A percentile compares a stretch with the other conserved stretches of the same genome.
These are phyloP conservation scores for Talaromyces sp. DNA, from an alignment of 2,329 filamentous ascomycete species.

Conservation along the genomic window DNA sequence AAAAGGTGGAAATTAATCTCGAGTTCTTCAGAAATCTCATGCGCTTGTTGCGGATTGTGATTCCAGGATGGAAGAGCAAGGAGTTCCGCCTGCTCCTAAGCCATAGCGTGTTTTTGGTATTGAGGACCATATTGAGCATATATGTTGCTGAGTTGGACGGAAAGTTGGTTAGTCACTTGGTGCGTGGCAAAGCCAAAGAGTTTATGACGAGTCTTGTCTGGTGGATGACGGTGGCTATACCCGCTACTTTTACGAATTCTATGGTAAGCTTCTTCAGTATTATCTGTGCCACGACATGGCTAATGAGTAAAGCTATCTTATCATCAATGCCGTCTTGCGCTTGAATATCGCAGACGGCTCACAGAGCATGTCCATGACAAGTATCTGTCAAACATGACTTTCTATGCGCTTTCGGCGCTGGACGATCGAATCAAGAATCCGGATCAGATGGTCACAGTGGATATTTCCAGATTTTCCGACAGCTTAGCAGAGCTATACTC, in stretches of 20 bases:
- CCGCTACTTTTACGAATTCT: conserved; percentile 96
- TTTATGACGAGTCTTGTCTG: conserved; percentile 85
- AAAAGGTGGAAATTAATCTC: conserved; percentile 87
- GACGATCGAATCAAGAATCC: conserved; percentile 98
- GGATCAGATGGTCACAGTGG: conserved; percentile 93
- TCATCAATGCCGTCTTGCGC: conserved; percentile 89
- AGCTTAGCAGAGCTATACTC: conserved; percentile 93
- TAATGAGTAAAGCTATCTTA: conserved; percentile 70
- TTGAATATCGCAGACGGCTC: conserved; percentile 87
- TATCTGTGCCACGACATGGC: not conserved
- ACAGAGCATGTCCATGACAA: conserved; percentile 95
- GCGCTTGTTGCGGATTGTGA: conserved; percentile 76
- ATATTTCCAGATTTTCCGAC: conserved; percentile 94
- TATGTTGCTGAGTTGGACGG: conserved; percentile 97
- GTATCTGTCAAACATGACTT: conserved; percentile 96
- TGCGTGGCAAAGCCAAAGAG: conserved; percentile 85
- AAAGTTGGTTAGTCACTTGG: conserved; percentile 83
- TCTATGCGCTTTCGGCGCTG: conserved; percentile 90
- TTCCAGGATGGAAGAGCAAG: conserved; percentile 85
- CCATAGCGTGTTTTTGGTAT: conserved; percentile 87
- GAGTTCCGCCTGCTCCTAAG: conserved; percentile 82
- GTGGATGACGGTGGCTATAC: conserved; percentile 98
- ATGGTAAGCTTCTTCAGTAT: conserved; percentile 65
- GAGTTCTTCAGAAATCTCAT: conserved; percentile 79
- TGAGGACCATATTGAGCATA: conserved; percentile 86